Evolutionary conservation across 441 rosid species (phyloP), one percentile per base, ranked within the genome.

Genomic region (Euphorbia schlechtendalii): DNA sequence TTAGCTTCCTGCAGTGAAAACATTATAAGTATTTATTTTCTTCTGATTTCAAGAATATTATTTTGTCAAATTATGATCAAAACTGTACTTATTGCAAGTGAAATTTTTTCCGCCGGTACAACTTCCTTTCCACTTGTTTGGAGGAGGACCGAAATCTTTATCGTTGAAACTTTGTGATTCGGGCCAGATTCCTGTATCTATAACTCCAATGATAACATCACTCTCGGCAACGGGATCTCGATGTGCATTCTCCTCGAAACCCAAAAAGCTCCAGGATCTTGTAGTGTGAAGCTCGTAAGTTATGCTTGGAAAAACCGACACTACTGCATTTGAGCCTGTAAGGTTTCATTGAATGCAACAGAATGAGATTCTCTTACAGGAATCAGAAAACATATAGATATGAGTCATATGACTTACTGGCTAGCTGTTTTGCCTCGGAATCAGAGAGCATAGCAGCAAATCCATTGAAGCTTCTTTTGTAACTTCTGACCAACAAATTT

Each of bases 221-320:
- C 82, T 79, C 60, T 80, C 80, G 15, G 34, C n/a, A 4, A 36
- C 21, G 0, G 21, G 64, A 4, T 60, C 64, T n/a, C 73, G 54
- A 0, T n/a, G 60, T 0, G 58, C 49, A 17, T 55, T 71, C 22
- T 69, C 69, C 12, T 59, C 49, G 2, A 86, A 45, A 1, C 84
- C 88, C 65, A 85, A 61, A 70, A 82, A 87, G 67, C 79, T 79
- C 86, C 85, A 81, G 4, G 94, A 79, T 49, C 83, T 57, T 5
- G 86, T 76, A 1, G 90, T 85, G 4, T 78, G 87, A 70, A 78
- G 72, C 21, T 80, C 61, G 17, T 60, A 32, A 45, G 32, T 79
- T 55, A 9, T 61, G 61, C 77, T 78, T 8, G 86, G 89, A 58
- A 87, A 83, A 15, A 83, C 75, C 24, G 87, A 85, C 2, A 80